Evolutionary conservation across 495 filamentous ascomycete species (phyloP), one percentile per base, ranked within the genome.

Genomic region (Xylaria flabelliformis): DNA sequence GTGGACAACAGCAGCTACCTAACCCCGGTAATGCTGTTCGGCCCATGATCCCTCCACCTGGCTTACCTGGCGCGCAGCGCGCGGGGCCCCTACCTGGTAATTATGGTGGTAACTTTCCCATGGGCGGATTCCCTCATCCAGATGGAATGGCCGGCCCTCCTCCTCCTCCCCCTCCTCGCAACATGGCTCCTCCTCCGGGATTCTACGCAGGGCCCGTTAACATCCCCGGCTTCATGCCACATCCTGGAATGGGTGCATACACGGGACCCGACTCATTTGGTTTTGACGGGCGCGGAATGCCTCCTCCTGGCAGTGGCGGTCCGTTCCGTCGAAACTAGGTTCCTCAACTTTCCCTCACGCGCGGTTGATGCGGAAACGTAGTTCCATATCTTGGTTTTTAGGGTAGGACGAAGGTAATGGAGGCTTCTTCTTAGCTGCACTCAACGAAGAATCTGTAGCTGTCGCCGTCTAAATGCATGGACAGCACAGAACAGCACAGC

Each of bases 41-140:
- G 6, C 84, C 82, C 58, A 86, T 86, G 83, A 84, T 85, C 65
- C 86, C 86, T 4, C 87, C 87, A 21, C 86, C 86, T 2, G 86
- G 86, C 4, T 76, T 88, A 29, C 77, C 80, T 26, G 80, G 76
- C 50, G 82, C 81, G 75, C 84, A 82, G 9, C 81, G 82, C 51
- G 83, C 83, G 66, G 74, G 77, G 13, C 82, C 82, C 26, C 77
- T 83, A 66, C 84, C 83, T 24, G 83, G 80, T 50, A 86, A 85
- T 78, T 86, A n/a, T 29, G 82, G 82, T 29, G 82, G 82, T 34
- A 86, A 85, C 75, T 86, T 87, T 53, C 86, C 86, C 3, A 83
- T 85, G 73, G 75, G 77, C 32, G 83, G 75, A 2, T 84, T 82
- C 53, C 82, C 81, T 46, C 69, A 53, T 56, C 84, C 83, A 10